phyloP scores from a whole-genome alignment of 441 rosid species.

The Arabidopsis hybrid region DNA sequence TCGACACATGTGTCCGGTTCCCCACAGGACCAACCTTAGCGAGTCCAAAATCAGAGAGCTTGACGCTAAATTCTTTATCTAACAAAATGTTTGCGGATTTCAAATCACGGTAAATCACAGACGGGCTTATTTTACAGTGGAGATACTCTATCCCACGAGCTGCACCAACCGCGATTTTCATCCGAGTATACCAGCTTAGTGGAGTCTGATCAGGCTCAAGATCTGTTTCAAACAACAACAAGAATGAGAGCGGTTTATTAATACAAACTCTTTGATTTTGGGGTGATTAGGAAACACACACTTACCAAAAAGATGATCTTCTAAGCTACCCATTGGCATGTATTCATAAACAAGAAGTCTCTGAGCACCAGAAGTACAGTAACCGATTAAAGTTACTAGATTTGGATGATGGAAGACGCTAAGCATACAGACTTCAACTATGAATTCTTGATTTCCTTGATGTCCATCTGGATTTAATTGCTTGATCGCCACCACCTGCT shows the following conservation, averaged over 20 bases:
- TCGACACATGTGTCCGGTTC: constrained; percentile 73
- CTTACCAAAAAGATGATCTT: constrained; percentile 89
- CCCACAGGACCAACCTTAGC: constrained; percentile 79
- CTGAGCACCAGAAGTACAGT: constrained; percentile 88
- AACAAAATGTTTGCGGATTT: constrained; percentile 73
- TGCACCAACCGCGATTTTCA: constrained; percentile 70
- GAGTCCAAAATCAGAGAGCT: constrained; percentile 77
- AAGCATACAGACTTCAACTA: constrained; percentile 90
- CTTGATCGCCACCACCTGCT: constrained; percentile 86
- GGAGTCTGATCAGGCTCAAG: constrained; percentile 54
- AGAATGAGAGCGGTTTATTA: background rate
- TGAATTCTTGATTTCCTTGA: constrained; percentile 91
- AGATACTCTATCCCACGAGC: constrained; percentile 75
- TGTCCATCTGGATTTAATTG: constrained; percentile 80
- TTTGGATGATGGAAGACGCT: constrained; percentile 82
- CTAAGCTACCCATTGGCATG: constrained; percentile 93
- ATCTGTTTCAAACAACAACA: constrained; percentile 50
- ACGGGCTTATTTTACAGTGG: constrained; percentile 72
- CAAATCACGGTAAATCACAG: constrained; percentile 72
- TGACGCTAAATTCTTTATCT: constrained; percentile 60
- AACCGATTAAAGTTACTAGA: constrained; percentile 83
- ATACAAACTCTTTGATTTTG: background rate
- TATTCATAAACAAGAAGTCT: constrained; percentile 92
- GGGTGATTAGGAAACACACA: background rate
- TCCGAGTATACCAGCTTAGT: constrained; percentile 64